phyloP scores from a whole-genome alignment of 2,329 filamentous ascomycete species.

The Aspergillus sp. region DNA sequence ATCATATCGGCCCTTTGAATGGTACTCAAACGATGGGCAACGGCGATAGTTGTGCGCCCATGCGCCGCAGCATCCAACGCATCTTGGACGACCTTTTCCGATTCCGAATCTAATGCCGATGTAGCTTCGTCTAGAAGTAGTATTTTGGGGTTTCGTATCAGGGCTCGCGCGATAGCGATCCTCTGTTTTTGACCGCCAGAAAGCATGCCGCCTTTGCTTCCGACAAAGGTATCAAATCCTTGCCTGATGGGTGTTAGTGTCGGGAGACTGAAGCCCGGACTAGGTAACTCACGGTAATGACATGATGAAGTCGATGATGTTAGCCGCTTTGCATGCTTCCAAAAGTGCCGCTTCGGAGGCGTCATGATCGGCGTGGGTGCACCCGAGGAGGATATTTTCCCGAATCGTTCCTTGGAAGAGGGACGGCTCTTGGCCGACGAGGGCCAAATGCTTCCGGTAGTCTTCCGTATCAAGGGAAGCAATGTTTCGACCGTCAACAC shows the following conservation, averaged over 20 bases:
- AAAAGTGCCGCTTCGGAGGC: conserved; percentile 14
- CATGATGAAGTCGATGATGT: conserved; percentile 28
- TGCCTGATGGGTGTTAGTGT: conserved; percentile 10
- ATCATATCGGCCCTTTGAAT: conserved; percentile 91
- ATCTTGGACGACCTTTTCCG: conserved; percentile 55
- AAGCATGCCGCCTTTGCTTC: conserved; percentile 23
- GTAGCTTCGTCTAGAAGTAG: conserved; percentile 35
- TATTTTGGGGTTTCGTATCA: conserved; percentile 34
- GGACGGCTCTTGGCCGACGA: conserved; percentile 70
- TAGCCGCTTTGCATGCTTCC: conserved; percentile 25
- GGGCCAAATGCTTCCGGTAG: conserved; percentile 63
- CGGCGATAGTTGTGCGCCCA: conserved; percentile 83
- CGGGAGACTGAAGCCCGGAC: background rate
- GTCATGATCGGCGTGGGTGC: conserved; percentile 15
- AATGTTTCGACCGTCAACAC: conserved; percentile 63
- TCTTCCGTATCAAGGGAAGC: conserved; percentile 53
- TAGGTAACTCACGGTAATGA: conserved; percentile 20
- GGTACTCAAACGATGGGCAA: conserved; percentile 83
- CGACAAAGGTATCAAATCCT: conserved; percentile 23
- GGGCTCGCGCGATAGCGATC: conserved; percentile 35
- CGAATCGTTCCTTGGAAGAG: conserved; percentile 66
- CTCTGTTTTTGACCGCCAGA: conserved; percentile 38
- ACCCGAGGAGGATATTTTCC: conserved; percentile 65
- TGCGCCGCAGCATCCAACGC: conserved; percentile 76
- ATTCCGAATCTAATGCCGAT: conserved; percentile 46